These are phyloP conservation scores for Fusarium sp. DNA, from an alignment of 2,329 filamentous ascomycete genomes.

Conservation along the genomic window DNA sequence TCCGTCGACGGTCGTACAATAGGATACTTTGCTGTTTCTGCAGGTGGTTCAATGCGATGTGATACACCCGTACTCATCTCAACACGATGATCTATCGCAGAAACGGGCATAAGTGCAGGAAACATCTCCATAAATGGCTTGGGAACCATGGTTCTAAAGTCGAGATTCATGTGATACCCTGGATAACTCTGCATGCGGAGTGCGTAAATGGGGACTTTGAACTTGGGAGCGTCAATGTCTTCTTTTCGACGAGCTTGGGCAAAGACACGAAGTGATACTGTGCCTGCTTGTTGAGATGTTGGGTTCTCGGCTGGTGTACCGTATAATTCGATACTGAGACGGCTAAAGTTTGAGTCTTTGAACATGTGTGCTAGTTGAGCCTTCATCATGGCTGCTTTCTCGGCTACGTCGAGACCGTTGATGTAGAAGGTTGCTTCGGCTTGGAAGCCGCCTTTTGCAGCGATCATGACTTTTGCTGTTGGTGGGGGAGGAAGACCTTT, in stretches of 20 bases:
- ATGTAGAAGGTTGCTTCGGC: conserved; percentile 60
- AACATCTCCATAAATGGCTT: conserved; percentile 60
- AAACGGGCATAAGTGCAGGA: conserved; percentile 50
- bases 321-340: conserved; percentile 53
- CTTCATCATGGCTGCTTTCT: conserved; percentile 59
- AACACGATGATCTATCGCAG: conserved; percentile 47
- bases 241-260: conserved; percentile 58
- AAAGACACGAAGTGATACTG: conserved; percentile 61
- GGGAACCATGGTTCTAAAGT: conserved; percentile 58
- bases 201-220: conserved; percentile 55
- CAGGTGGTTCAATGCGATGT: conserved; percentile 38
- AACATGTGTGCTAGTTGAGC: conserved; percentile 54
- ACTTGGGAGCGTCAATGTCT: conserved; percentile 52
- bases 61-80: conserved; percentile 41
- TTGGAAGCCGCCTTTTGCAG: conserved; percentile 59
- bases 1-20: conserved; percentile 46
- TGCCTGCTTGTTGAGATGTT: conserved; percentile 60
- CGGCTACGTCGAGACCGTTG: conserved; percentile 57
- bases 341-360: conserved; percentile 51
- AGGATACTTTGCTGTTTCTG: conserved; percentile 40
- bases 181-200: conserved; percentile 58
- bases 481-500: conserved; percentile 49
- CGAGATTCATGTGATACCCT: conserved; percentile 59
- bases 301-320: conserved; percentile 56
- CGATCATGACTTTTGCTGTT: conserved; percentile 55